phyloP scores from a whole-genome alignment of 805 yeast genomes.

The Tetrapisispora nanseiensis region DNA sequence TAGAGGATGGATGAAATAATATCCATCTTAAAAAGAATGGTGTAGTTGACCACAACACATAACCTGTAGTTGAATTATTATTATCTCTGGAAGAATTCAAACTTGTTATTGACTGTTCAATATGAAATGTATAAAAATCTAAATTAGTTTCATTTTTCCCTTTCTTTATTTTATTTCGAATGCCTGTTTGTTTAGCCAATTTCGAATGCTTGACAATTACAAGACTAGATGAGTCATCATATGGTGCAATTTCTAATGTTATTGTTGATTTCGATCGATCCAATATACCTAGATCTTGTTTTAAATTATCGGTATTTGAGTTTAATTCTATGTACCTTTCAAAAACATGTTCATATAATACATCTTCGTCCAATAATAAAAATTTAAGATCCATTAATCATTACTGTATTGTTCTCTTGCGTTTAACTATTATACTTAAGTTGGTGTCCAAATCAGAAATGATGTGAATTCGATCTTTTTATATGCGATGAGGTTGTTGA shows the following conservation, averaged over 20 bases:
- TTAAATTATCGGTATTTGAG: slow-evolving; percentile 11
- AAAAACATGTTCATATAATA: slow-evolving; percentile 25
- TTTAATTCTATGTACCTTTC: slow-evolving; percentile 23
- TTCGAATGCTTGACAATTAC: no score
- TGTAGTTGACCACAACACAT: slow-evolving; percentile 29
- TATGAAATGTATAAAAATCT: slow-evolving; percentile 12
- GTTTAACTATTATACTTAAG: no score
- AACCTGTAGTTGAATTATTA: slow-evolving; percentile 30
- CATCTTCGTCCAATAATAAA: slow-evolving; percentile 9
- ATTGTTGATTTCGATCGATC: slow-evolving; percentile 7
- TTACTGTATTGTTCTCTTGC: not conserved
- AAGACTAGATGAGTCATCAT: not conserved
- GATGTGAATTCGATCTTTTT: no score
- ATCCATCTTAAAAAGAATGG: slow-evolving; percentile 28
- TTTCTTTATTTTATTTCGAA: not conserved
- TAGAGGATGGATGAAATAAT: slow-evolving; percentile 16
- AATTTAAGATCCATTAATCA: not conserved
- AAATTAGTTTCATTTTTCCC: not conserved
- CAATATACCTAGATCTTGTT: slow-evolving; percentile 28
- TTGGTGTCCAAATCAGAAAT: no score
- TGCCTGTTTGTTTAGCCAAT: not conserved
- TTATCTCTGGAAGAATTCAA: slow-evolving; percentile 23
- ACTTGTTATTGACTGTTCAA: slow-evolving; percentile 25
- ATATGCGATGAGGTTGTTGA: not conserved
- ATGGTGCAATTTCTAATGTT: slow-evolving; percentile 21